Evolutionary conservation across 1,284 basidiomycete species (phyloP).

Genomic region (Cutaneotrichosporon sp.): DNA sequence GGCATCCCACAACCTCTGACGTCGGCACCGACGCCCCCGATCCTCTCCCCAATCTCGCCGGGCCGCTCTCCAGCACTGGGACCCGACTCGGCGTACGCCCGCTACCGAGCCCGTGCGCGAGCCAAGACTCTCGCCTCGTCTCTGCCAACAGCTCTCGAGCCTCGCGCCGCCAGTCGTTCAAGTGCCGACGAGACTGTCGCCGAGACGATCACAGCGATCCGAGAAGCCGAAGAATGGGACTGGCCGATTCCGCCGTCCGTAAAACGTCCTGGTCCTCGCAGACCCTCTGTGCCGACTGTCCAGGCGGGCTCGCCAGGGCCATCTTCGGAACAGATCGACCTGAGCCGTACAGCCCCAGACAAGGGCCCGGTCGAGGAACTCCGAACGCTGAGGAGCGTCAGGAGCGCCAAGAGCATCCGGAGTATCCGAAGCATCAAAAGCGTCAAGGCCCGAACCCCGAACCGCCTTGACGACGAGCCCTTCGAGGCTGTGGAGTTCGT

Average conservation of each 20-base stretch:
- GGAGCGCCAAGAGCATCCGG: neutral
- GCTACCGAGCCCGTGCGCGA: neutral
- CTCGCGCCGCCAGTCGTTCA: neutral
- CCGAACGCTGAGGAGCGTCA: neutral
- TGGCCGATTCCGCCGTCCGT: slow-evolving; percentile 13
- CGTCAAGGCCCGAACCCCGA: neutral
- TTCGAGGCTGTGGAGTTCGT: no score
- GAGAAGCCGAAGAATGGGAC: slow-evolving; percentile 13
- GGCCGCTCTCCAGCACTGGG: neutral
- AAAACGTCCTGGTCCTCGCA: neutral
- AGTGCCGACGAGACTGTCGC: neutral
- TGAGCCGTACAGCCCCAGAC: neutral
- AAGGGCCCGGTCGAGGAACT: neutral
- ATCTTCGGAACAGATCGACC: no score
- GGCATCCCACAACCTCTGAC: no score
- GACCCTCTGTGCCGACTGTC: neutral
- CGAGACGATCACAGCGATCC: slow-evolving; percentile 8
- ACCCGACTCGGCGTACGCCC: neutral
- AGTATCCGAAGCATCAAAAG: neutral
- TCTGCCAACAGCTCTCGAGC: neutral
- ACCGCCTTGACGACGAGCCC: neutral
- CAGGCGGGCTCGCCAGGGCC: neutral
- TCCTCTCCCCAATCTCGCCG: neutral
- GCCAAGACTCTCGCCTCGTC: neutral
- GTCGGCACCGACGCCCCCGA: neutral